A percentile compares a stretch with the other conserved stretches of the same genome.
phyloP scores from a whole-genome alignment of 164 flowering plant genomes.

The Cinnamomum chago region DNA sequence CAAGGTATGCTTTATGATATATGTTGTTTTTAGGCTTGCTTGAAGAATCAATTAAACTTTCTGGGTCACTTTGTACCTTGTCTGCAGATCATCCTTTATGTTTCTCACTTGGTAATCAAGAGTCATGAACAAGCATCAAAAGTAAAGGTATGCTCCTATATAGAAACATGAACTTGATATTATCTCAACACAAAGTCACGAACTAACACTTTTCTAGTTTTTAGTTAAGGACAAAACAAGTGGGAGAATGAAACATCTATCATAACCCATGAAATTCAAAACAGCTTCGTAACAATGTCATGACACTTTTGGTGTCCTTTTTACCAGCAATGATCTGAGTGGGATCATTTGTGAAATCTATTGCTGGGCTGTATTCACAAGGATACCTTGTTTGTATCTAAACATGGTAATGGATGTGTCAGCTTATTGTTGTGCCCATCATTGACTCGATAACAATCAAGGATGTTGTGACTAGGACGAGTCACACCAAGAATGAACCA shows the following conservation, averaged over 20 bases:
- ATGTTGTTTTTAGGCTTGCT: not conserved
- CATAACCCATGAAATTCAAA: not conserved
- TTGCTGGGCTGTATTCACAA: no score
- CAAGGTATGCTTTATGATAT: conserved; percentile 44
- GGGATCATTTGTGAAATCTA: not conserved
- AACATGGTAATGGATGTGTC: no score
- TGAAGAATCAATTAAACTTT: not conserved
- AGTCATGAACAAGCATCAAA: conserved; percentile 25
- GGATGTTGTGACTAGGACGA: no score
- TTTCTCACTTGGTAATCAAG: conserved; percentile 43
- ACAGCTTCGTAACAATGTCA: not conserved
- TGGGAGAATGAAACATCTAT: not conserved
- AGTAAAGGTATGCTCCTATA: conserved; percentile 29
- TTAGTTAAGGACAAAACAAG: not conserved
- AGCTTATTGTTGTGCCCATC: no score
- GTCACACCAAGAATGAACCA: no score
- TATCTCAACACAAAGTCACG: no score
- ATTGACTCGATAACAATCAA: no score
- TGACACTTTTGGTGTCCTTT: not conserved
- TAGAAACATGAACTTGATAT: no score
- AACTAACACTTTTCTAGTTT: not conserved
- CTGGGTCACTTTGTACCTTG: not conserved
- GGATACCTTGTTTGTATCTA: no score
- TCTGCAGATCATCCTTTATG: conserved; percentile 53
- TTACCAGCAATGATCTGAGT: not conserved